Conservation (phyloP, 805 yeast species). For the Candida sithepensis region DNA sequence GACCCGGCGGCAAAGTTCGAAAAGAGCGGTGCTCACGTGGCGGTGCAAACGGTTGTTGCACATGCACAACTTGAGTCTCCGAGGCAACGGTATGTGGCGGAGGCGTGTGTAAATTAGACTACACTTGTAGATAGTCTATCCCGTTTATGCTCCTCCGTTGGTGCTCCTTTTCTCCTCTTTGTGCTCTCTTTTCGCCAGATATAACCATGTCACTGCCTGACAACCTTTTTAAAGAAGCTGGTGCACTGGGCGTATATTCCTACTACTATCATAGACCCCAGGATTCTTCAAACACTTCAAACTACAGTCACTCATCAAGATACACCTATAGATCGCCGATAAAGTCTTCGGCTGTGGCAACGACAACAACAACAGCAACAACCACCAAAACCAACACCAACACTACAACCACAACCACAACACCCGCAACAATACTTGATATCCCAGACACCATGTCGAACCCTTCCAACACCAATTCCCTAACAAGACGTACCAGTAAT, state of each 20-base stretch:
- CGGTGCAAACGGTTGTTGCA: too few species aligned
- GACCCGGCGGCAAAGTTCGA: too few species aligned
- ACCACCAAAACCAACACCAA: too few species aligned
- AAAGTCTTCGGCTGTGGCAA: neutral
- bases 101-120: neutral
- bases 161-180: neutral
- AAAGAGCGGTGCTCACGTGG: too few species aligned
- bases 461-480: neutral
- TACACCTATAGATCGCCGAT: neutral
- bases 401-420: neutral
- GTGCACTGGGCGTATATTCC: constrained; percentile 29
- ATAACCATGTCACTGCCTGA: constrained; percentile 2
- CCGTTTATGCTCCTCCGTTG: neutral
- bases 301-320: neutral
- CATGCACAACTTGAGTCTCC: too few species aligned
- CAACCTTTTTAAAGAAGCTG: constrained; percentile 19
- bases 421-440: neutral
- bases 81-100: neutral
- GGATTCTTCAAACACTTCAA: constrained; percentile 3
- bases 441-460: neutral
- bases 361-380: too few species aligned
- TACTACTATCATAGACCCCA: constrained; percentile 18
- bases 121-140: neutral
- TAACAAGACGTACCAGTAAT: neutral
- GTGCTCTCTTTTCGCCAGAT: neutral